These are phyloP conservation scores for Penicillium fimorum DNA, from an alignment of 495 filamentous ascomycete species.

Conservation along the genomic window DNA sequence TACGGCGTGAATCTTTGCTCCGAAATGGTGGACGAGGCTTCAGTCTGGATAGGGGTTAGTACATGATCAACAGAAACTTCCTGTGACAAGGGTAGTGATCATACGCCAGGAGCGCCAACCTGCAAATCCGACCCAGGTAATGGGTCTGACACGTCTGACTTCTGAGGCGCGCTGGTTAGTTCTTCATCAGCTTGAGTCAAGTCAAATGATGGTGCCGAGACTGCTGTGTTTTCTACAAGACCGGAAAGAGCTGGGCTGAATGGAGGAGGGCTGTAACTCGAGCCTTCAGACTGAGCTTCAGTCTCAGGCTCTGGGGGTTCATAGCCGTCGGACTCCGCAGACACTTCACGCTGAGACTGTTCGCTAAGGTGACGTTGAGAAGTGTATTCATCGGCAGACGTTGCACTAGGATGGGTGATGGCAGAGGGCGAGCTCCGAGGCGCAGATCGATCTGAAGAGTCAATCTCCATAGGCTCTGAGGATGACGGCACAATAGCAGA, in stretches of 20 bases:
- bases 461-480: constrained; percentile 2
- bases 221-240: constrained; percentile 21
- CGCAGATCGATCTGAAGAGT: not conserved
- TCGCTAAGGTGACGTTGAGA: constrained; percentile 4
- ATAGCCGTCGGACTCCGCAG: constrained; percentile 50
- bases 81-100: constrained; percentile 23
- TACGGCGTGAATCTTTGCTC: constrained; percentile 64
- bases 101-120: constrained; percentile 40
- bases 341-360: constrained; percentile 30
- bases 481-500: not conserved
- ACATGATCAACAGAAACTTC: constrained; percentile 12
- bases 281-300: constrained; percentile 30
- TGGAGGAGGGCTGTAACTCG: constrained; percentile 39
- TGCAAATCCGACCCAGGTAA: constrained; percentile 24
- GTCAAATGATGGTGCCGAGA: constrained; percentile 19
- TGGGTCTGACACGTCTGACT: constrained; percentile 22
- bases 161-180: constrained; percentile 36
- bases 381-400: constrained; percentile 14
- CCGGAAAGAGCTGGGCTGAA: constrained; percentile 35
- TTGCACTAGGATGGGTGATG: not conserved
- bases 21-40: constrained; percentile 16
- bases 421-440: not conserved
- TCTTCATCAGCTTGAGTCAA: constrained; percentile 26
- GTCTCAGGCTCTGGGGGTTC: constrained; percentile 57
- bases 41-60: constrained; percentile 30